Percentiles rank a stretch among this genome's conserved stretches.
Conservation (phyloP, 2,329 filamentous ascomycete genomes). For the Pestalotiopsis sp. region DNA sequence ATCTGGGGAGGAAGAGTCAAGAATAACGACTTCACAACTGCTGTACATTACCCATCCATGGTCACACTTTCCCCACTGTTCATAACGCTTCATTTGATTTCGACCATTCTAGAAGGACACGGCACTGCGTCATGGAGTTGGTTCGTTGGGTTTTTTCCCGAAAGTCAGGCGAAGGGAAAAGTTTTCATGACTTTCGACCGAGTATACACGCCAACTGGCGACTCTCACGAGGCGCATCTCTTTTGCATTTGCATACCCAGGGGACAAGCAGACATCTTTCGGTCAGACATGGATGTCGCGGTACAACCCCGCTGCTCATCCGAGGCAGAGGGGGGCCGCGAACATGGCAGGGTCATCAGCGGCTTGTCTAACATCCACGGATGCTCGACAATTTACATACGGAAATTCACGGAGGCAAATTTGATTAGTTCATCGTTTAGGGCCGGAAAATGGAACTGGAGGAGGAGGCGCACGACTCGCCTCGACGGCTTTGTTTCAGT, state of each 20-base stretch:
- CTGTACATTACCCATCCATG: constrained; percentile 2
- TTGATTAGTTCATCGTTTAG: background rate
- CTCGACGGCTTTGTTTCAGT: background rate
- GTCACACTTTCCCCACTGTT: constrained; percentile 6
- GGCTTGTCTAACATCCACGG: background rate
- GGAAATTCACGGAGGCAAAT: background rate
- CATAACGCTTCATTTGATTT: constrained; percentile 5
- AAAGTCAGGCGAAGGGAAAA: background rate
- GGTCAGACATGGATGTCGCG: background rate
- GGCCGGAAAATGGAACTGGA: background rate
- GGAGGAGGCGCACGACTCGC: background rate
- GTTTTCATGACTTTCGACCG: constrained; percentile 2
- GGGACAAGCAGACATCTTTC: constrained; percentile 3
- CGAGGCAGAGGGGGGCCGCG: background rate
- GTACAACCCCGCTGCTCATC: background rate
- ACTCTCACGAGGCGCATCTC: constrained; percentile 10
- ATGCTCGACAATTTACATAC: background rate
- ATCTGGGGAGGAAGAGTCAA: background rate
- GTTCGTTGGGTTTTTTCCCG: background rate
- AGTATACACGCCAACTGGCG: constrained; percentile 3
- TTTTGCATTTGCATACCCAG: constrained; percentile 10
- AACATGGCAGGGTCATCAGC: background rate
- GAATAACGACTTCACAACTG: background rate
- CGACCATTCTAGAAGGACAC: constrained; percentile 3
- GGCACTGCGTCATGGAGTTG: constrained; percentile 6